A percentile compares a stretch with the other conserved stretches of the same genome.
Evolutionary conservation across 805 yeast species (phyloP).

Genomic region (Ogataea siamensis): DNA sequence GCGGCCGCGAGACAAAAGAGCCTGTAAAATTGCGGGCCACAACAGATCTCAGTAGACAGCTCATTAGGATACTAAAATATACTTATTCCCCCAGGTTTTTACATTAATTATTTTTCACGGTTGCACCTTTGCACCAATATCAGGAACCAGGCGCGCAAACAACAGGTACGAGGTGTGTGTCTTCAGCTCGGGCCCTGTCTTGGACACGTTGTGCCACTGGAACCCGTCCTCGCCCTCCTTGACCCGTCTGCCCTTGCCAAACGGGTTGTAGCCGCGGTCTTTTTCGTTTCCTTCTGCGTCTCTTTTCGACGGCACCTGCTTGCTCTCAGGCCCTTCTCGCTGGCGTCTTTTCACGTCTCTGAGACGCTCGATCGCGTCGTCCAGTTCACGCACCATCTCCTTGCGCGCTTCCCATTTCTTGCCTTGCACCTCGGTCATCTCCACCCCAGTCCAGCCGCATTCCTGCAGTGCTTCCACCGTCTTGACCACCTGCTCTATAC

Average conservation of each 20-base stretch:
- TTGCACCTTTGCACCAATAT: constrained; percentile 8
- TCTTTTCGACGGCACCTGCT: constrained; percentile 37
- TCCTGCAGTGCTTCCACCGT: constrained; percentile 73
- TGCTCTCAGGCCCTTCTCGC: constrained; percentile 59
- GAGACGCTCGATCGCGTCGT: constrained; percentile 76
- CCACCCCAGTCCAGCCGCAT: constrained; percentile 80
- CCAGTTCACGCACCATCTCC: constrained; percentile 77
- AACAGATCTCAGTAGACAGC: neutral
- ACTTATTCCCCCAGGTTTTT: neutral
- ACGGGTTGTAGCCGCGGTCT: constrained; percentile 74
- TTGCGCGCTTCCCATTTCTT: constrained; percentile 83
- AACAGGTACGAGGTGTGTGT: constrained; percentile 93
- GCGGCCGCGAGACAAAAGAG: neutral
- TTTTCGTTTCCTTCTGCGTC: constrained; percentile 21
- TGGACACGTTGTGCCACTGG: constrained; percentile 83
- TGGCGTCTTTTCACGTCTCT: constrained; percentile 77
- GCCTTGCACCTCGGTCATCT: constrained; percentile 89
- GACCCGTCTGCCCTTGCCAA: constrained; percentile 84
- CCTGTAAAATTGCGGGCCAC: neutral
- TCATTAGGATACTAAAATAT: neutral
- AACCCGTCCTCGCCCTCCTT: constrained; percentile 82
- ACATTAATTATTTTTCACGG: neutral
- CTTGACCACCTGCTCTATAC: constrained; percentile 93
- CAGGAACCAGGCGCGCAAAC: constrained; percentile 60
- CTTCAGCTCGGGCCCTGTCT: constrained; percentile 80